These are phyloP conservation scores for Collybiopsis luxurians DNA, from an alignment of 768 basidiomycete genomes.

Conservation along the genomic window DNA sequence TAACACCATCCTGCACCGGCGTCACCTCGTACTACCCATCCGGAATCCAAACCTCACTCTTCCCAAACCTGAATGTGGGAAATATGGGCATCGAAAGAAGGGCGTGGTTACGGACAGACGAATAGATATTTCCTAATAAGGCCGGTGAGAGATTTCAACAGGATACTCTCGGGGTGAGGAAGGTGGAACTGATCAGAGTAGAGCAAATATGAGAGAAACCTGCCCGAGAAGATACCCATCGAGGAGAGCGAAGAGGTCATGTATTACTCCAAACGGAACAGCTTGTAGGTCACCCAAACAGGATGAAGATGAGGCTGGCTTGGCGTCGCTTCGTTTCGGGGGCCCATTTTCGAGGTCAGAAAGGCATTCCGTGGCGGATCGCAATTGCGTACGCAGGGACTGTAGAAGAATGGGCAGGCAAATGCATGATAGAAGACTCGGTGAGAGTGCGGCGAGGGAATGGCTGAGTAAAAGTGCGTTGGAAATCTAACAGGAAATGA, in stretches of 20 bases:
- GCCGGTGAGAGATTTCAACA: too few species aligned
- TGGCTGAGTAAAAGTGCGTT: conserved; percentile 33
- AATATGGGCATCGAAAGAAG: too few species aligned
- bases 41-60: too few species aligned
- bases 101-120: too few species aligned
- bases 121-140: too few species aligned
- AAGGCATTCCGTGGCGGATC: conserved; percentile 11
- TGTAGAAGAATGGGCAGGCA: conserved; percentile 26
- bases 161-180: too few species aligned
- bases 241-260: conserved; percentile 56
- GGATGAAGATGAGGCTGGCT: background rate
- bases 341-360: conserved; percentile 8
- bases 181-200: too few species aligned
- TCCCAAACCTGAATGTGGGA: too few species aligned
- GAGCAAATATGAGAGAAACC: too few species aligned
- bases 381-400: conserved; percentile 33
- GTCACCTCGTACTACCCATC: too few species aligned
- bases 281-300: background rate
- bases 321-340: conserved; percentile 20
- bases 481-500: conserved; percentile 31
- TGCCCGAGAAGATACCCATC: conserved; percentile 62
- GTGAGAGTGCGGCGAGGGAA: conserved; percentile 33
- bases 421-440: conserved; percentile 24
- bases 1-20: too few species aligned
- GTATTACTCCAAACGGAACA: conserved; percentile 37